These are phyloP conservation scores for Eucommia ulmoides DNA, from an alignment of 257 asterid genomes.

Conservation along the genomic window DNA sequence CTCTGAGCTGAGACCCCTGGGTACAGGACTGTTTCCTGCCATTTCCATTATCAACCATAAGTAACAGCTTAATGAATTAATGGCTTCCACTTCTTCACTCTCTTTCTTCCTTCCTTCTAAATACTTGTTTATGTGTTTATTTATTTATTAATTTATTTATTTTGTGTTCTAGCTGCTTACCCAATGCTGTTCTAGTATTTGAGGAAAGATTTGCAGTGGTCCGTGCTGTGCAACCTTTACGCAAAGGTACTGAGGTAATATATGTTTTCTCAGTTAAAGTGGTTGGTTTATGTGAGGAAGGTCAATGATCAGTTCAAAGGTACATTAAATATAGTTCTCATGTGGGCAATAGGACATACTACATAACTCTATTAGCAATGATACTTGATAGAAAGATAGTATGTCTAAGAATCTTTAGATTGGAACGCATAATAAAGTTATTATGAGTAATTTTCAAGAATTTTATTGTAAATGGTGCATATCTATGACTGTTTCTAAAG, in stretches of 20 bases:
- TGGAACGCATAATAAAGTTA: neutral
- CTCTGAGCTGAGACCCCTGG: slow-evolving; percentile 78
- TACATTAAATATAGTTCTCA: neutral
- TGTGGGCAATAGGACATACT: neutral
- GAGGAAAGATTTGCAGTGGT: slow-evolving; percentile 74
- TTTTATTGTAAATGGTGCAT: too few species aligned
- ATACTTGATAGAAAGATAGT: neutral
- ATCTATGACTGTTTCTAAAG: slow-evolving; percentile 9
- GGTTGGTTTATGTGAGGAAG: neutral
- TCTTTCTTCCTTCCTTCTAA: too few species aligned
- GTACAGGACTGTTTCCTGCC: slow-evolving; percentile 86
- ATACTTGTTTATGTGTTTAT: slow-evolving; percentile 9
- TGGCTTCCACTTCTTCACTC: too few species aligned
- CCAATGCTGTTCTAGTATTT: slow-evolving; percentile 78
- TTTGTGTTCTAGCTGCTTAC: slow-evolving; percentile 63
- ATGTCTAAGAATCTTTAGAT: neutral
- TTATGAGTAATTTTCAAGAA: neutral
- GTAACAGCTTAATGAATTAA: slow-evolving; percentile 32
- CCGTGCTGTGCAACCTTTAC: slow-evolving; percentile 57
- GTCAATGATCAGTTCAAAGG: neutral
- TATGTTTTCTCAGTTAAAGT: neutral
- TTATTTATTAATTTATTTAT: too few species aligned
- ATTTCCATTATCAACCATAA: slow-evolving; percentile 88
- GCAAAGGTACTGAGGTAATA: slow-evolving; percentile 88
- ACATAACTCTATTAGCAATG: neutral